These are phyloP conservation scores for Clonostachys rosea DNA, from an alignment of 2,329 filamentous ascomycete genomes.

Conservation along the genomic window DNA sequence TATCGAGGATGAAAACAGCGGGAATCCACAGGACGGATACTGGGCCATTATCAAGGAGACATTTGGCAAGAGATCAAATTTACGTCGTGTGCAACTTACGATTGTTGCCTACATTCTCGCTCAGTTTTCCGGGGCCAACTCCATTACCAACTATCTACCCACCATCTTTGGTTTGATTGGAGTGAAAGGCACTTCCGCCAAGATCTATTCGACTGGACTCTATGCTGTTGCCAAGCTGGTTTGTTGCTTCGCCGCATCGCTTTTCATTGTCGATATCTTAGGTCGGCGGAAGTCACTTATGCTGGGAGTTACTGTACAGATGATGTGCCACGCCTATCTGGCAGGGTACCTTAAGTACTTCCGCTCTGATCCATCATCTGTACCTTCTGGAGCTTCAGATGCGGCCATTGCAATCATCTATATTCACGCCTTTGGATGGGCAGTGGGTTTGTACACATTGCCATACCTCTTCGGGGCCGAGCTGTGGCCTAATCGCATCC, in stretches of 20 bases:
- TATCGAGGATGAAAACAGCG: background rate
- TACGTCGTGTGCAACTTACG: constrained; percentile 14
- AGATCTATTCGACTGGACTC: constrained; percentile 9
- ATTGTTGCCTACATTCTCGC: constrained; percentile 10
- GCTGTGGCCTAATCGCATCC: constrained; percentile 37
- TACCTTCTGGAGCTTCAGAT: constrained; percentile 16
- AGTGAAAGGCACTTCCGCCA: constrained; percentile 9
- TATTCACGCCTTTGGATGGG: constrained; percentile 38
- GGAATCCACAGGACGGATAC: background rate
- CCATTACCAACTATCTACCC: constrained; percentile 11
- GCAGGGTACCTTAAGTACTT: constrained; percentile 28
- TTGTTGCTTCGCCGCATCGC: constrained; percentile 6
- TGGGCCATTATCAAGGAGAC: background rate
- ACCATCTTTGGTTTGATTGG: constrained; percentile 10
- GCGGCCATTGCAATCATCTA: constrained; percentile 37
- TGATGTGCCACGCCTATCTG: constrained; percentile 12
- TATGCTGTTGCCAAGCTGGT: constrained; percentile 10
- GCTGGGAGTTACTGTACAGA: constrained; percentile 16
- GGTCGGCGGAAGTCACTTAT: constrained; percentile 16
- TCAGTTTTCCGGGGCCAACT: constrained; percentile 11
- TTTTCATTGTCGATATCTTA: constrained; percentile 11
- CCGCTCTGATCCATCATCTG: constrained; percentile 9
- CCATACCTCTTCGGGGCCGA: constrained; percentile 39
- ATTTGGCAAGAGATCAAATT: constrained; percentile 4
- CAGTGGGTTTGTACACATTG: constrained; percentile 24